A percentile compares a stretch with the other conserved stretches of the same genome.
These are phyloP conservation scores for Penicillium subrubescens DNA, from an alignment of 495 filamentous ascomycete genomes.

Conservation along the genomic window DNA sequence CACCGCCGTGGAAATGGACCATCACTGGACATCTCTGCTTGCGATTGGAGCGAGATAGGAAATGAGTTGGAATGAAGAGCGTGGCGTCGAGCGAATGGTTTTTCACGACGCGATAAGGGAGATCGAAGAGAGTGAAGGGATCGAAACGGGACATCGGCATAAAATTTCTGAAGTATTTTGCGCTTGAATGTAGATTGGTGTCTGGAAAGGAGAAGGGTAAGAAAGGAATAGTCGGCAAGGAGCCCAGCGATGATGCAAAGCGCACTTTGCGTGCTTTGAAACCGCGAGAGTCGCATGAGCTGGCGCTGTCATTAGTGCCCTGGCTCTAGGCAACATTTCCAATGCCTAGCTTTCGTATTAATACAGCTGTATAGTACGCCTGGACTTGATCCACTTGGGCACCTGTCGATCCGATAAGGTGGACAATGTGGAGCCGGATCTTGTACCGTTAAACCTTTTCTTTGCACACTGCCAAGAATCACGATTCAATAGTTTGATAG, in stretches of 20 bases:
- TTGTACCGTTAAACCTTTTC: not conserved
- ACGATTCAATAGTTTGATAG: not conserved
- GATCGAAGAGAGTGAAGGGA: not conserved
- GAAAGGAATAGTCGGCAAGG: not conserved
- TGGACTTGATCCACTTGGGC: not conserved
- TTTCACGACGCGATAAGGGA: not conserved
- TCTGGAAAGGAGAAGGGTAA: not conserved
- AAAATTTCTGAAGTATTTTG: not conserved
- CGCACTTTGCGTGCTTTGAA: not conserved
- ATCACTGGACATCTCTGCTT: not conserved
- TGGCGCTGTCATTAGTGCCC: not conserved
- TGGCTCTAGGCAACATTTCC: not conserved
- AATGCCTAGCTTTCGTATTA: not conserved
- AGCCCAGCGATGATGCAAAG: not conserved
- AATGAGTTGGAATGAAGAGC: not conserved
- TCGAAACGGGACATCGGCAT: not conserved
- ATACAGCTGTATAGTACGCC: not conserved
- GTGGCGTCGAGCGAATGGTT: not conserved
- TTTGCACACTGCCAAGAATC: not conserved
- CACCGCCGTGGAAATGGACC: slow-evolving; percentile 5
- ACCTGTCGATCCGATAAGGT: not conserved
- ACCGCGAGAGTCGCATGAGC: not conserved
- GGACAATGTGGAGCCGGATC: not conserved
- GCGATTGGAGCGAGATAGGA: not conserved
- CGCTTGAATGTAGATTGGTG: not conserved